Evolutionary conservation across 108 stramenopile species (phyloP), one percentile per base, ranked within the genome.

Genomic region (Cyclotella kingstonii): DNA sequence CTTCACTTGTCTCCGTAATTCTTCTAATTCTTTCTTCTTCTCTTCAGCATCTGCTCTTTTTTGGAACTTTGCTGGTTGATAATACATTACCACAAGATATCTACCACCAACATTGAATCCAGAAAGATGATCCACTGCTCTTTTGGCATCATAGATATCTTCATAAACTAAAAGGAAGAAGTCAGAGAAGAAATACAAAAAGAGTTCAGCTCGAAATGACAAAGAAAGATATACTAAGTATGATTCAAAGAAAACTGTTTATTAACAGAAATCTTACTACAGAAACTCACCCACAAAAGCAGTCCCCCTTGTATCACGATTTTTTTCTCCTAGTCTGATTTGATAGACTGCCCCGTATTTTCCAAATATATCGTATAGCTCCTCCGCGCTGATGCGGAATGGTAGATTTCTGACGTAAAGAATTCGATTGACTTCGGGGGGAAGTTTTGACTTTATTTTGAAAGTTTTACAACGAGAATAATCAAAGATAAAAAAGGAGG

Each of bases 311-410:
- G 98, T 99, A 66, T 96, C 95, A 56, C 84, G 80, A 40, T 73
- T 44, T 40, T 67, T 83, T 28, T 89, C 87, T 44, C 94, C 94
- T 45, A 95, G 44, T 53, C 94, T 88, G 39, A 95, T 93, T 68
- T 99, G 99, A 76, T 92, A 90, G 25, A 99, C 95, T 5, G 99
- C 95, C 10, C 99, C 99, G 71, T 98, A 99, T 60, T 97, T 98
- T 12, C 99, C 99, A 74, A 99, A 99, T 1, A 98, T 96, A 14
- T 96, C 95, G 66, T 98, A 99, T 47, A 99, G 63, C 43, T 98
- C 97, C n/a, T 98, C 97, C 4, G 97, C 76, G 2, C 96, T 89
- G 28, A 99, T 90, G 51, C 89, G 91, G 64, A 97, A 99, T 10
- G 99, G 99, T 5, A 99, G 80, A 68, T 99, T 98, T n/a, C 95